A percentile compares a stretch with the other conserved stretches of the same genome.
phyloP scores from a whole-genome alignment of 2,329 filamentous ascomycete genomes.

The Pseudogymnoascus verrucosus region DNA sequence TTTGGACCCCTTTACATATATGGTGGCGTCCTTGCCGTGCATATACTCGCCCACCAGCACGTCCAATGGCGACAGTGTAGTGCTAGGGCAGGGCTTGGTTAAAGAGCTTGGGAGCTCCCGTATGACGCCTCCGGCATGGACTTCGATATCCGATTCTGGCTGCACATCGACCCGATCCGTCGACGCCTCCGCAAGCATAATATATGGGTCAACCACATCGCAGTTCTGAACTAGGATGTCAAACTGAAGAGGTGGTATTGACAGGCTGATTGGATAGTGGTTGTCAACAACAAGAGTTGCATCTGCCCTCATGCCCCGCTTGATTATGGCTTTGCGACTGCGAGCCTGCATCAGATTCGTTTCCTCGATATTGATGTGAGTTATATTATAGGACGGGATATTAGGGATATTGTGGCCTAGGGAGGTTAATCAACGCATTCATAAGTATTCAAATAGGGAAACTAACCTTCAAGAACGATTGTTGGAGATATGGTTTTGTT shows the following conservation, averaged over 20 bases:
- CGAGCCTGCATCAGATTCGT: slow-evolving; percentile 41
- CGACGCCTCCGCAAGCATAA: slow-evolving; percentile 68
- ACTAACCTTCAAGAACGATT: slow-evolving; percentile 75
- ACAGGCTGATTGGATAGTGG: slow-evolving; percentile 67
- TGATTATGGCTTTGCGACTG: slow-evolving; percentile 16
- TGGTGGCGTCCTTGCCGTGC: slow-evolving; percentile 65
- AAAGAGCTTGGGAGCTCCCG: slow-evolving; percentile 66
- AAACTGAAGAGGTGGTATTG: slow-evolving; percentile 73
- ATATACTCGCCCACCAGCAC: slow-evolving; percentile 73
- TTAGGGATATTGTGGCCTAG: slow-evolving; percentile 62
- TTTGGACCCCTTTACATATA: slow-evolving; percentile 76
- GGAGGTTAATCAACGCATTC: not conserved
- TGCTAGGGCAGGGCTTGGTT: slow-evolving; percentile 65
- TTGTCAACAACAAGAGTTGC: slow-evolving; percentile 67
- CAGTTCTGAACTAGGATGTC: slow-evolving; percentile 82
- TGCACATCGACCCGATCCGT: slow-evolving; percentile 60
- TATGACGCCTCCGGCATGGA: slow-evolving; percentile 65
- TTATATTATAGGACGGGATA: slow-evolving; percentile 76
- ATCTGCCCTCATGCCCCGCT: slow-evolving; percentile 65
- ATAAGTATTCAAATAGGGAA: slow-evolving; percentile 43
- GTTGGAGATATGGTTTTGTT: slow-evolving; percentile 67
- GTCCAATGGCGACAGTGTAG: slow-evolving; percentile 75
- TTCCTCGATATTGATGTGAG: slow-evolving; percentile 72
- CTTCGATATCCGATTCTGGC: slow-evolving; percentile 58
- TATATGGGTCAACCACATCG: slow-evolving; percentile 59